phyloP scores from a whole-genome alignment of 1,284 basidiomycete genomes.

The Mycosarcoma maydis region DNA sequence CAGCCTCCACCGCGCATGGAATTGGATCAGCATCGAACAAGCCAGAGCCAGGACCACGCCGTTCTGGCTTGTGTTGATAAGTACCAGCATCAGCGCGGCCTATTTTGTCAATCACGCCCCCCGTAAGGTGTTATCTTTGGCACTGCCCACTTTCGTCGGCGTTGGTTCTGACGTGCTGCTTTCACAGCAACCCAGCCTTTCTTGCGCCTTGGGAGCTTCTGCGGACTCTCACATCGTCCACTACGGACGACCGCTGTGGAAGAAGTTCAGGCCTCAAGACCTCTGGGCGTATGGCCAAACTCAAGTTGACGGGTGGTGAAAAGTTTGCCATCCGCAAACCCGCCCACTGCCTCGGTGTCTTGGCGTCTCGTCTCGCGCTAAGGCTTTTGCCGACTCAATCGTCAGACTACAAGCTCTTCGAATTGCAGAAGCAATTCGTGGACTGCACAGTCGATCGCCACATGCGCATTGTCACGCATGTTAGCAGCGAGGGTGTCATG shows the following conservation, averaged over 20 bases:
- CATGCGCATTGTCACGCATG: constrained; percentile 13
- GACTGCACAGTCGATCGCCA: constrained; percentile 6
- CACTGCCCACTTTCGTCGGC: constrained; percentile 11
- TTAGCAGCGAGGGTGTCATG: background rate
- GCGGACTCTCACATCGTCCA: background rate
- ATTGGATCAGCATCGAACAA: too few species aligned
- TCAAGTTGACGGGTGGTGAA: background rate
- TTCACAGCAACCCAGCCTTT: background rate
- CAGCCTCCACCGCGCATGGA: too few species aligned
- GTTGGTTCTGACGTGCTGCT: constrained; percentile 11
- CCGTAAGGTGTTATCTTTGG: background rate
- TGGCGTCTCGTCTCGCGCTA: constrained; percentile 13
- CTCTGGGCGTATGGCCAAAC: constrained; percentile 3
- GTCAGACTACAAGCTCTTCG: background rate
- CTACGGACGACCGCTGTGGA: constrained; percentile 32
- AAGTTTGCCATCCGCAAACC: background rate
- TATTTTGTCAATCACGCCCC: background rate
- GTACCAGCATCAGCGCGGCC: constrained; percentile 20
- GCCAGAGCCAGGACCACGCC: too few species aligned
- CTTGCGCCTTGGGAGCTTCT: background rate
- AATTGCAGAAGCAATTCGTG: background rate
- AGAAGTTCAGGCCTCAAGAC: background rate
- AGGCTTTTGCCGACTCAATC: background rate
- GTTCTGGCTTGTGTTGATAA: constrained; percentile 25
- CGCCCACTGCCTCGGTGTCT: background rate